Evolutionary conservation across 2,329 filamentous ascomycete genomes (phyloP), one percentile per base, ranked within the genome.

Genomic region (Diaporthe ilicicola): DNA sequence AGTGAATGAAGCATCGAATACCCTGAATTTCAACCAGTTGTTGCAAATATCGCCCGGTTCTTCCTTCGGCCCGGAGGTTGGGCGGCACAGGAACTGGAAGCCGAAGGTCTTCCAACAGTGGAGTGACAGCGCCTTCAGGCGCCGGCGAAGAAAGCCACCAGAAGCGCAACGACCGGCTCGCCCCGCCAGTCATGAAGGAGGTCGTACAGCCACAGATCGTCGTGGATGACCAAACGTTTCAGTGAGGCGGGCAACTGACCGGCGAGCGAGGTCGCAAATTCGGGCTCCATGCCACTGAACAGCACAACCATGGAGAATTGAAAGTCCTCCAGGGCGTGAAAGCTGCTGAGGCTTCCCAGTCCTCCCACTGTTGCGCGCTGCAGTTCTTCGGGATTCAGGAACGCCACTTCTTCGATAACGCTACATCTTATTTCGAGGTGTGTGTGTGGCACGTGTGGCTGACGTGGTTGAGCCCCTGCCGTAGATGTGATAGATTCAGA

Each of bases 401-500:
- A n/a, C 13, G n/a, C 34, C n/a, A 27, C 13, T 13, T 19, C 34
- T 8, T 7, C 8, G 4, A 27, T 10, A 0, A 59, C 19, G 8
- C 27, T 4, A 8, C 27, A 27, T 15, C 37, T 19, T 8, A 59
- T 2, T 8, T 6, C 15, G 34, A 59, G 54, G 22, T 27, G 34
- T 1, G 22, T 13, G 13, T n/a, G 42, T 34, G 37, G 54, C n/a
- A n/a, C n/a, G n/a, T 42, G 1, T 34, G 13, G 8, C 54, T 13
- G 1, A 59, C 54, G n/a, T 59, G 54, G 13, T 42, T 22, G 7
- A 59, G 15, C 7, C 22, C 37, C 7, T 19, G 22, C 8, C 54
- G 34, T 13, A 59, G 22, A 22, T 2, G 2, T 0, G 1, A 0
- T 1, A 42, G 22, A 34, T 27, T 0, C 3, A 59, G 9, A 4